A percentile compares a stretch with the other conserved stretches of the same genome.
These are phyloP conservation scores for Flagelloscypha sp. DNA, from an alignment of 768 basidiomycete species.

Conservation along the genomic window DNA sequence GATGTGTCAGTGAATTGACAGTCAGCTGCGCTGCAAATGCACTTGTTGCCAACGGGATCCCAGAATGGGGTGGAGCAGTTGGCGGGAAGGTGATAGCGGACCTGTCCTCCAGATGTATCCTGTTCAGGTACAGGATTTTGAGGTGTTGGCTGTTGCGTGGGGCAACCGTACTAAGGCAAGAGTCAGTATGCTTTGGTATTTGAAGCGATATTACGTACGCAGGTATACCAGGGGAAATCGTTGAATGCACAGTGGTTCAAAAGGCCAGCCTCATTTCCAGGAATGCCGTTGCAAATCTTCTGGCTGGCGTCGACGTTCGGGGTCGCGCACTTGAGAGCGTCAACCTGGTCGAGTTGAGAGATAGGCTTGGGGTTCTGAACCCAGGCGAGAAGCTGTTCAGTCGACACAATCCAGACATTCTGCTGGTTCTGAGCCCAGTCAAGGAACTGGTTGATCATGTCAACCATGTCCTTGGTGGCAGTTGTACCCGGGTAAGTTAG, in stretches of 20 bases:
- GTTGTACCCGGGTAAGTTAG: slow-evolving; percentile 57
- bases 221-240: slow-evolving; percentile 76
- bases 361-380: slow-evolving; percentile 59
- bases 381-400: slow-evolving; percentile 66
- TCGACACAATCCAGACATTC: slow-evolving; percentile 72
- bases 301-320: slow-evolving; percentile 45
- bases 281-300: slow-evolving; percentile 74
- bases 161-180: slow-evolving; percentile 61
- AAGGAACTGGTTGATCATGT: slow-evolving; percentile 72
- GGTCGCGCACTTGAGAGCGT: slow-evolving; percentile 52
- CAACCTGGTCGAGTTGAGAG: slow-evolving; percentile 45
- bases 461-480: slow-evolving; percentile 43
- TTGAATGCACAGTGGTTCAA: slow-evolving; percentile 54
- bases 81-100: slow-evolving; percentile 39
- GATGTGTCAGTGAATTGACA: slow-evolving; percentile 62
- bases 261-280: slow-evolving; percentile 55
- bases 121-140: slow-evolving; percentile 63
- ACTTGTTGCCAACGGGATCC: slow-evolving; percentile 64
- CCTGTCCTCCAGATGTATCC: slow-evolving; percentile 32
- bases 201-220: slow-evolving; percentile 35
- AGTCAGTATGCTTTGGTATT: background rate
- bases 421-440: slow-evolving; percentile 74
- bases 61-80: slow-evolving; percentile 77
- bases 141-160: slow-evolving; percentile 41
- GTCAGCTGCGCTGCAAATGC: slow-evolving; percentile 46